Evolutionary conservation across 768 basidiomycete species (phyloP), one percentile per base, ranked within the genome.

Genomic region (Panaeolus cyanescens): DNA sequence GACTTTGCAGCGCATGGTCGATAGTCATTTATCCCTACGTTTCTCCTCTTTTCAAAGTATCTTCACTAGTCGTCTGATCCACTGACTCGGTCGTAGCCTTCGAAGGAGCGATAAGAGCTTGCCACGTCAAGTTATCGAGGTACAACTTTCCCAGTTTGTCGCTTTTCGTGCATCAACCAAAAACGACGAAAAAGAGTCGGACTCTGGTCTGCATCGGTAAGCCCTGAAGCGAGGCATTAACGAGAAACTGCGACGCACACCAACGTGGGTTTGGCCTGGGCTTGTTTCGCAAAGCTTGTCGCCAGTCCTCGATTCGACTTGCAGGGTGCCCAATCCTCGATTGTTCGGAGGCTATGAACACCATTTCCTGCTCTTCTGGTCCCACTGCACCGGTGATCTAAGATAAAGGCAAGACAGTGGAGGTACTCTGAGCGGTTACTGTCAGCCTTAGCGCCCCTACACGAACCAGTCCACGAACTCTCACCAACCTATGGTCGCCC

Each of bases 121-220:
- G 45, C 45, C 45, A 50, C 45, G 45, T 50, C 45, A 50, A 50
- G 12, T 50, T n/a, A 50, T 28, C 15, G 45, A 50, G 45, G 45
- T n/a, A 50, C 45, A 28, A 28, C 25, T 28, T 50, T 50, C 45
- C 45, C 30, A 50, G 3, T 50, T 42, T 42, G 39, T 42, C 39
- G n/a, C 5, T 17, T 39, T 39, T 13, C 25, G 20, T 20, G 5
- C 7, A 15, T 50, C 22, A 50, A 25, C 22, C n/a, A n/a, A n/a
- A n/a, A n/a, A n/a, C n/a, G n/a, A 50, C 1, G 22, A 50, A 50
- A 22, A 42, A 42, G 39, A 20, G 45, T 28, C 6, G 25, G 28
- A 50, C 45, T 28, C 45, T 28, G 45, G 45, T 50, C 45, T 50
- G 45, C 2, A 13, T 50, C 45, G 45, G 45, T 50, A 50, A 28